These are phyloP conservation scores for Ensete ventricosum DNA, from an alignment of 176 grass and related monocot species.

Conservation along the genomic window DNA sequence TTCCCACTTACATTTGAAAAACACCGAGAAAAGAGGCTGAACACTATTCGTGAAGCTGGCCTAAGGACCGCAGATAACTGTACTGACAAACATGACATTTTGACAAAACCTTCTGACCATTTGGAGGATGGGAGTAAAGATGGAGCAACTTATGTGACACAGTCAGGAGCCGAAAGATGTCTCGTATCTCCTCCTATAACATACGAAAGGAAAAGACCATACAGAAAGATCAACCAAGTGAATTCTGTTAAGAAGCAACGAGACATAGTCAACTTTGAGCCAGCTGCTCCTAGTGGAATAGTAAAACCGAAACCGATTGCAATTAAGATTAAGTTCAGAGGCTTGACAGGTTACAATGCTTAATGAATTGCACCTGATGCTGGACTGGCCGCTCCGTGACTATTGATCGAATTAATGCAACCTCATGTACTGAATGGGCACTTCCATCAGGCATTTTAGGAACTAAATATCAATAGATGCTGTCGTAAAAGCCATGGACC, in stretches of 20 bases:
- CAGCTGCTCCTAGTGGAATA: neutral
- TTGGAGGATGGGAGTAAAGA: neutral
- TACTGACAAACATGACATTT: neutral
- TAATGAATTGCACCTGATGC: neutral
- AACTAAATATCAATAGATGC: neutral
- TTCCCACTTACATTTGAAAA: neutral
- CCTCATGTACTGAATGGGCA: neutral
- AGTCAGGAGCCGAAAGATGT: neutral
- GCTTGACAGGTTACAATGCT: constrained; percentile 8
- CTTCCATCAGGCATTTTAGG: neutral
- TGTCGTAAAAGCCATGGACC: neutral
- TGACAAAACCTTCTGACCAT: constrained; percentile 1
- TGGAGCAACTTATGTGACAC: neutral
- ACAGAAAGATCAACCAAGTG: constrained; percentile 3
- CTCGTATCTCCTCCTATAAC: constrained; percentile 13
- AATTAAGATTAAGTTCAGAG: constrained; percentile 19
- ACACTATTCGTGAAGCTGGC: neutral
- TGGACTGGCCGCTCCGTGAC: neutral
- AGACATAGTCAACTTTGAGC: neutral
- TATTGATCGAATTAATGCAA: neutral
- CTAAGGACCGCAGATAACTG: neutral
- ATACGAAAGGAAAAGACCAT: constrained; percentile 14
- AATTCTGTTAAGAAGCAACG: neutral
- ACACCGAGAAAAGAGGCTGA: neutral
- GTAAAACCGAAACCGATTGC: constrained; percentile 6